phyloP scores from a whole-genome alignment of 2,329 filamentous ascomycete genomes.

The Parafenestella ontariensis region DNA sequence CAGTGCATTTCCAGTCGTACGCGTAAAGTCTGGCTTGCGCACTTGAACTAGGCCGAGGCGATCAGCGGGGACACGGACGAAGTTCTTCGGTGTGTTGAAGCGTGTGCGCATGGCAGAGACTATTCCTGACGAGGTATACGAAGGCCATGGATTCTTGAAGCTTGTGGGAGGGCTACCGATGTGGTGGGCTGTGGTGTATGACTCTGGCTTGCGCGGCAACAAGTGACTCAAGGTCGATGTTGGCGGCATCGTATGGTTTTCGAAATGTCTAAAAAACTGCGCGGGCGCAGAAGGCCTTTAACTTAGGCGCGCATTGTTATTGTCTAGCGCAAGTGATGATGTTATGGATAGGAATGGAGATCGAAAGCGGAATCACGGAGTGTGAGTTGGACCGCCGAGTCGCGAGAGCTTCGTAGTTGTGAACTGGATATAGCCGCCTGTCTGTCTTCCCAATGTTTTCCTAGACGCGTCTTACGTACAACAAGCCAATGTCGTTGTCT shows the following conservation, averaged over 20 bases:
- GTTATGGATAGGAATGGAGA: constrained; percentile 13
- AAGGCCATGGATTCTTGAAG: constrained; percentile 61
- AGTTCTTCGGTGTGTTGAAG: constrained; percentile 52
- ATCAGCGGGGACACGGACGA: constrained; percentile 54
- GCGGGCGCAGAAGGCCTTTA: background rate
- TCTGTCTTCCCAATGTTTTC: no score
- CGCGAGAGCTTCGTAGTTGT: background rate
- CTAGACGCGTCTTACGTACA: no score
- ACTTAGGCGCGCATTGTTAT: background rate
- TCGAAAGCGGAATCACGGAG: no score
- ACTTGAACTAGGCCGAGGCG: constrained; percentile 53
- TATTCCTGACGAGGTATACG: constrained; percentile 40
- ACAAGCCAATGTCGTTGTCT: no score
- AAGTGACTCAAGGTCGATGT: constrained; percentile 11
- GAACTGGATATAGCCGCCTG: no score
- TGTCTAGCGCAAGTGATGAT: constrained; percentile 13
- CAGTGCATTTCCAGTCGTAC: constrained; percentile 30
- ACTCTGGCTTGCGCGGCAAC: constrained; percentile 20
- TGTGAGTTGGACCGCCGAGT: constrained; percentile 4
- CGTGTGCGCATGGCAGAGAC: constrained; percentile 43
- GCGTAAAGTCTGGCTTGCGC: constrained; percentile 50
- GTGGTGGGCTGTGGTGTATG: constrained; percentile 50
- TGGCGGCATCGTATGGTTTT: constrained; percentile 21
- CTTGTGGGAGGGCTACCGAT: constrained; percentile 52
- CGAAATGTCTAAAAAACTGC: constrained; percentile 20